Conservation (phyloP, 257 asterid species). For the Solanum pennellii region DNA sequence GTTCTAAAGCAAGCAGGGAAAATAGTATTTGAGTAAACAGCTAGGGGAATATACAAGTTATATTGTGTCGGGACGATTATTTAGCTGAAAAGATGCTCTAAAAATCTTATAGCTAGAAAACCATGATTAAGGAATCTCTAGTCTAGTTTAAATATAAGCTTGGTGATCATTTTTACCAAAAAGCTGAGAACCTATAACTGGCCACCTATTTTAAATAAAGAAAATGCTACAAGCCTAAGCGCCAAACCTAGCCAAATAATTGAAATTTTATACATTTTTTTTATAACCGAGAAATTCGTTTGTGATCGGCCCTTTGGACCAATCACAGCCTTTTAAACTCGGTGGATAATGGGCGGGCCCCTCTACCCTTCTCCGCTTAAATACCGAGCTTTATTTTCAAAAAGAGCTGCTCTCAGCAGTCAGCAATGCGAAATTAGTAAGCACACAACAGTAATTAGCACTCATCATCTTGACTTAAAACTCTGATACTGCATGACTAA, state of each 20-base stretch:
- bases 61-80: background rate
- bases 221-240: background rate
- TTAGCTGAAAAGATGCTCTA: background rate
- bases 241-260: background rate
- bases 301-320: background rate
- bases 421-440: background rate
- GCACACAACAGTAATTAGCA: background rate
- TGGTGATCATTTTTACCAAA: background rate
- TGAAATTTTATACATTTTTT: background rate
- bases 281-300: background rate
- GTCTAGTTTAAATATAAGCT: background rate
- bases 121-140: background rate
- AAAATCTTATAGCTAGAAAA: background rate
- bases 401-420: background rate
- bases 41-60: background rate
- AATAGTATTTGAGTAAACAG: background rate
- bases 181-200: background rate
- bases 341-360: background rate
- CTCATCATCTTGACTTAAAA: background rate
- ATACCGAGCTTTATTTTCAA: background rate
- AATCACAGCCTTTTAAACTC: background rate
- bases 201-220: background rate
- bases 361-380: background rate
- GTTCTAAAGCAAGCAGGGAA: background rate
- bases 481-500: constrained; percentile 19